Percentiles rank a stretch among this genome's conserved stretches.
These are phyloP conservation scores for Cryptococcus sp. DNA, from an alignment of 1,284 basidiomycete species.

Conservation along the genomic window DNA sequence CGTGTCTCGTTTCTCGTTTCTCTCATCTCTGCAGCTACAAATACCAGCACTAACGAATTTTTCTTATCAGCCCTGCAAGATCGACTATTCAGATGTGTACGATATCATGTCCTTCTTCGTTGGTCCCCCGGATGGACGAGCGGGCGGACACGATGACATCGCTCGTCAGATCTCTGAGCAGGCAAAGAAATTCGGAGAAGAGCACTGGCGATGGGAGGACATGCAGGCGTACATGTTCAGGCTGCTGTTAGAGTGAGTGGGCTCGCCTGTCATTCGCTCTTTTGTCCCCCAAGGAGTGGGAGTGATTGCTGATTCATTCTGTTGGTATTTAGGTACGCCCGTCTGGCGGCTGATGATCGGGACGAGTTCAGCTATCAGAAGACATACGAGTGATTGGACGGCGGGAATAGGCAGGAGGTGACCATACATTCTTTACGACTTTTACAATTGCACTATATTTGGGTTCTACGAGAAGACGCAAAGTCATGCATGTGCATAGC, in stretches of 20 bases:
- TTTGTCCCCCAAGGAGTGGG: neutral
- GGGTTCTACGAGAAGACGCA: too few relatives aligned
- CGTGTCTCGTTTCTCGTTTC: conserved; percentile 18
- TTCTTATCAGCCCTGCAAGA: conserved; percentile 49
- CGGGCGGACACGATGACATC: conserved; percentile 52
- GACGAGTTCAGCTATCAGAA: conserved; percentile 36
- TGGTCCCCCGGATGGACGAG: conserved; percentile 50
- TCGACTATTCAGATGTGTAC: conserved; percentile 58
- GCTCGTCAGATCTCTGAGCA: conserved; percentile 54
- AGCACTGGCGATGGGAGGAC: conserved; percentile 58
- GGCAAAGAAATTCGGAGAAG: conserved; percentile 52
- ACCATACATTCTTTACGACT: too few relatives aligned
- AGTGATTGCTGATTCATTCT: neutral
- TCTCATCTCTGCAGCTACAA: neutral
- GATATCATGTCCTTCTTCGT: conserved; percentile 57
- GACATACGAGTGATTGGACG: conserved; percentile 9
- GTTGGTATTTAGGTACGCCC: conserved; percentile 26
- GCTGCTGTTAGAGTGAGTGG: conserved; percentile 43
- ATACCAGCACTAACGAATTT: conserved; percentile 1
- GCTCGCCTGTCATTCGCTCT: neutral
- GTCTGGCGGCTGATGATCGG: conserved; percentile 37
- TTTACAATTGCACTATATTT: too few relatives aligned
- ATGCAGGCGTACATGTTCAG: conserved; percentile 57
- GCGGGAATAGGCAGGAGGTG: too few relatives aligned
- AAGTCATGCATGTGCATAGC: too few relatives aligned